phyloP scores from a whole-genome alignment of 169 alveolate species.

The Babesia divergens region DNA sequence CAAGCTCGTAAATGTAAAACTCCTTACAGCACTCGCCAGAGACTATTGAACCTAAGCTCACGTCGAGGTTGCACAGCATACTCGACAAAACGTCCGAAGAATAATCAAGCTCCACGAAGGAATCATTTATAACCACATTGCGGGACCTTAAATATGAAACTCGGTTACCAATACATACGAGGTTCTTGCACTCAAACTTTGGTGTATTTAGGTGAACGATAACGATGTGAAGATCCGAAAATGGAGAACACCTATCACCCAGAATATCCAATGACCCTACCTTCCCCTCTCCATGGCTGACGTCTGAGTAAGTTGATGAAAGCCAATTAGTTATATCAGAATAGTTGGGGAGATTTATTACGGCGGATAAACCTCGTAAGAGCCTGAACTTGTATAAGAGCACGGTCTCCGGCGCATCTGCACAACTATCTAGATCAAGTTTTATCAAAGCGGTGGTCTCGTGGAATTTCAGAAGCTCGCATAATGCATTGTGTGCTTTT shows the following conservation, averaged over 20 bases:
- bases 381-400: background rate
- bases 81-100: conserved; percentile 43
- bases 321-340: background rate
- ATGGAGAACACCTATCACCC: background rate
- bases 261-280: background rate
- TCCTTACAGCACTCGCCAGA: conserved; percentile 41
- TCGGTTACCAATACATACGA: conserved; percentile 17
- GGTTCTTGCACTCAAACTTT: background rate
- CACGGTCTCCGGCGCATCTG: background rate
- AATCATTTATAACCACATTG: background rate
- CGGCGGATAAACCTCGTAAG: background rate
- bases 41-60: conserved; percentile 27
- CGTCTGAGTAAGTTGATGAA: background rate
- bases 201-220: background rate
- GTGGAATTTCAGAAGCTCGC: background rate
- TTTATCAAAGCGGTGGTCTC: background rate
- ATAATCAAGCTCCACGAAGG: conserved; percentile 15
- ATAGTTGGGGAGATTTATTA: background rate
- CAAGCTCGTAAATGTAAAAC: conserved; percentile 39
- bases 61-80: conserved; percentile 53
- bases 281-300: background rate
- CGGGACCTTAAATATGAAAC: conserved; percentile 32
- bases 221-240: conserved; percentile 11
- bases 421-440: background rate
- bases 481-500: background rate